Evolutionary conservation across 768 basidiomycete species (phyloP).

Genomic region (Leccinum boreale): DNA sequence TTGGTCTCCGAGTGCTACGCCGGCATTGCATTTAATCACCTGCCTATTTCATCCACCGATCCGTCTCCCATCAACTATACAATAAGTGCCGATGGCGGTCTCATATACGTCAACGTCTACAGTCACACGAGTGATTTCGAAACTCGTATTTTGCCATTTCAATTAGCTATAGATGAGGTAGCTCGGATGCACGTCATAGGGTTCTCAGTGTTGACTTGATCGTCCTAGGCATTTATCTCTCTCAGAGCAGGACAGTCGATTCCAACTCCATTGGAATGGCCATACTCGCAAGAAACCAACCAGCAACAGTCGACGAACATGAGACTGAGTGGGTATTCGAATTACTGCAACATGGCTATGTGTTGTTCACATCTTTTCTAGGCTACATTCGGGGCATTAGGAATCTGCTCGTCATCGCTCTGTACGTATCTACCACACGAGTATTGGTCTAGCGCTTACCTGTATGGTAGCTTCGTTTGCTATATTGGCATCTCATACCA

Average conservation of each 20-base stretch:
- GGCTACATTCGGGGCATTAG: conserved; percentile 64
- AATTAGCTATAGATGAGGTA: conserved; percentile 75
- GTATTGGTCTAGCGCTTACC: neutral
- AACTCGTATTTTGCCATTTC: conserved; percentile 62
- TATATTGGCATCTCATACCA: conserved; percentile 78
- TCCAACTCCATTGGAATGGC: conserved; percentile 67
- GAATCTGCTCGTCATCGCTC: conserved; percentile 59
- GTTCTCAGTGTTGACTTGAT: neutral
- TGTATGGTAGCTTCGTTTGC: conserved; percentile 51
- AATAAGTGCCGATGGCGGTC: conserved; percentile 62
- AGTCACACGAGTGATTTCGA: conserved; percentile 69
- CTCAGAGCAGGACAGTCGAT: conserved; percentile 55
- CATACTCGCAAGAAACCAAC: conserved; percentile 61
- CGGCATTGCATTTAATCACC: conserved; percentile 56
- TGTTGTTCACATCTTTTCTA: conserved; percentile 22
- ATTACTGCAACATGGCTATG: neutral
- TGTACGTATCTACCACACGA: conserved; percentile 40
- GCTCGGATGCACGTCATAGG: neutral
- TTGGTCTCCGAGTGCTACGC: conserved; percentile 67
- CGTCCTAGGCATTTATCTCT: conserved; percentile 63
- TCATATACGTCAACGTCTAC: conserved; percentile 61
- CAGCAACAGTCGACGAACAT: conserved; percentile 54
- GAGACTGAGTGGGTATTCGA: conserved; percentile 49
- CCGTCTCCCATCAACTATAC: conserved; percentile 58
- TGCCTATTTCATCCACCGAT: conserved; percentile 41